A percentile compares a stretch with the other conserved stretches of the same genome.
Conservation (phyloP, 2,329 filamentous ascomycete species). For the Coniochaeta sp. region DNA sequence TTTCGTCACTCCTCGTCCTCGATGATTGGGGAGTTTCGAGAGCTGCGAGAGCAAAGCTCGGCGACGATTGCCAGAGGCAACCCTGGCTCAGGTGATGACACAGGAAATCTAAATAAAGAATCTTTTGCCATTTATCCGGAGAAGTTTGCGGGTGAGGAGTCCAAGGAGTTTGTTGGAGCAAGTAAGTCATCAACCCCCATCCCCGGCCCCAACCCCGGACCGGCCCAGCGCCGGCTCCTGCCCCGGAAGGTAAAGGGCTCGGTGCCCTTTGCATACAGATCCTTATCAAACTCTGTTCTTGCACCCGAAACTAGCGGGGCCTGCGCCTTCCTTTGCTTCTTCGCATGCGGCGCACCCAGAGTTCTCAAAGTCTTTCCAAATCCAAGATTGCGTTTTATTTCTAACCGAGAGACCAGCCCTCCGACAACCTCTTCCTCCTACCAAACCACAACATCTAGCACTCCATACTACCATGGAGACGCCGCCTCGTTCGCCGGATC, state of each 20-base stretch:
- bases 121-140: background rate
- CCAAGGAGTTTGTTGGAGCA: background rate
- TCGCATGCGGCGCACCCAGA: no score
- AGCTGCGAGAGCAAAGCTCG: background rate
- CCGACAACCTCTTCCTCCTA: background rate
- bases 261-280: background rate
- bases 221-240: no score
- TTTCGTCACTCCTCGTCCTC: no score
- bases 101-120: background rate
- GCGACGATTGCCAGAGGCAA: background rate
- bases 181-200: background rate
- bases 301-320: no score
- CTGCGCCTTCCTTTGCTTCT: no score
- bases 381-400: no score
- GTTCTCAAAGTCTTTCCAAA: no score
- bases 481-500: background rate
- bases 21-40: no score
- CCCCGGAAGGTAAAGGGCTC: background rate
- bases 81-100: background rate
- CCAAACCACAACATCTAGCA: background rate
- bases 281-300: no score
- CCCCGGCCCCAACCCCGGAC: no score
- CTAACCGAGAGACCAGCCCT: background rate
- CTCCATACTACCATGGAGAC: background rate
- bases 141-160: background rate